Evolutionary conservation across 192 early-diverging fungal genomes (phyloP), one percentile per base, ranked within the genome.

Genomic region (Coemansia sp.): DNA sequence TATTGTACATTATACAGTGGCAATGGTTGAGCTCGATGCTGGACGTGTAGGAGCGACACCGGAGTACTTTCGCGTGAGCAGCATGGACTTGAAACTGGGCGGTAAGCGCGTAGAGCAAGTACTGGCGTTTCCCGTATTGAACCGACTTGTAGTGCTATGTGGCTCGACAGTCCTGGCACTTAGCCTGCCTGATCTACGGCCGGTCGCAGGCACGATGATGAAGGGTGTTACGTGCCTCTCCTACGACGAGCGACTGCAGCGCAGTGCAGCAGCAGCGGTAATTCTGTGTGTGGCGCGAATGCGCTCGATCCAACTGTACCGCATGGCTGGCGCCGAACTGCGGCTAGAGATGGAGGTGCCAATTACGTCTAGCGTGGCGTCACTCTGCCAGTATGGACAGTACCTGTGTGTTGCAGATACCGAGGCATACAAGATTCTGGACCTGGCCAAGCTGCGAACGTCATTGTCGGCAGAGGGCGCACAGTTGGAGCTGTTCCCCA

Each of bases 321-420:
- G 72, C 3, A 40, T 83, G n/a, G 44, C 60, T 1, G 44, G 51
- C 1, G 42, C 56, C 0, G 80, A 77, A 7, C 54, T 83, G 62
- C 40, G 67, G 62, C 69, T 83, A 16, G 80, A 83, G 69, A 75
- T 66, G 13, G 74, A 77, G 41, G 59, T 83, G 7, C 35, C 59
- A 0, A 72, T 77, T 8, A 54, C 33, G 4, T 56, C 54, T 61
- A 77, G 75, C 66, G 75, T 83, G 31, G 80, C 71, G 29, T 69
- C 75, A 17, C 44, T 83, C 35, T 69, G 80, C 67, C 69, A 74
- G 72, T 83, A 83, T 48, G 80, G 80, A 24, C 68, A 63, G 57
- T 77, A 64, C 31, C 69, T 83, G 59, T 83, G 80, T 21, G 51
- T 83, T 65, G 80, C 80, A 2, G 80, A 83, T n/a, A 61, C 68